Evolutionary conservation across 352 stramenopile species (phyloP).

Genomic region (Phytophthora crassamura): DNA sequence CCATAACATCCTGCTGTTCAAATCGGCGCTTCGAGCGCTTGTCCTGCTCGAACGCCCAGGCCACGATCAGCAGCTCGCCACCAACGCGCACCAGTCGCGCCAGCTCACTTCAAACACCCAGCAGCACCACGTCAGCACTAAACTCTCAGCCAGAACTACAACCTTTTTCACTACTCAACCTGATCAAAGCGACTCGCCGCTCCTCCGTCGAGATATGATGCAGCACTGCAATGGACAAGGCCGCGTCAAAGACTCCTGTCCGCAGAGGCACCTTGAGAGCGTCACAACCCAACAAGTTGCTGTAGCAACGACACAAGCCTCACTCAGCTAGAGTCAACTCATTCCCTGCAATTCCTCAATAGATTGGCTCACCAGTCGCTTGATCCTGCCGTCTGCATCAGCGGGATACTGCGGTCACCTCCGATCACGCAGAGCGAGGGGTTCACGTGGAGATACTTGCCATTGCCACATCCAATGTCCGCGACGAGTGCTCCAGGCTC

Average conservation of each 20-base stretch:
- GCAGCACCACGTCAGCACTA: background rate
- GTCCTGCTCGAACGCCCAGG: slow-evolving; percentile 88
- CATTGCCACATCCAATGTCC: slow-evolving; percentile 85
- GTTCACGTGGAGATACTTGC: slow-evolving; percentile 82
- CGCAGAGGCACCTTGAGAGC: slow-evolving; percentile 72
- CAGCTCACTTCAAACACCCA: slow-evolving; percentile 56
- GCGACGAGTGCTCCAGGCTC: slow-evolving; percentile 63
- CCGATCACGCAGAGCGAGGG: slow-evolving; percentile 69
- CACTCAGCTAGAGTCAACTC: slow-evolving; percentile 1
- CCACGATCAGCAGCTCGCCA: slow-evolving; percentile 67
- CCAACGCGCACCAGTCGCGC: slow-evolving; percentile 68
- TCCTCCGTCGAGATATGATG: slow-evolving; percentile 86
- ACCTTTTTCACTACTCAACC: slow-evolving; percentile 31
- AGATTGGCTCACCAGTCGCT: slow-evolving; percentile 42
- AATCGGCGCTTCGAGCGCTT: slow-evolving; percentile 78
- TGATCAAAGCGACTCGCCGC: slow-evolving; percentile 71
- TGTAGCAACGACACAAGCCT: slow-evolving; percentile 19
- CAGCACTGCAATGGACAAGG: slow-evolving; percentile 83
- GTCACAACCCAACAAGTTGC: slow-evolving; percentile 74
- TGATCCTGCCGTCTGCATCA: slow-evolving; percentile 59
- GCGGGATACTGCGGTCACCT: slow-evolving; percentile 75
- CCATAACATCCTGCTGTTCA: slow-evolving; percentile 82
- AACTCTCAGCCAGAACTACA: background rate
- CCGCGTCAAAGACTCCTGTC: slow-evolving; percentile 69
- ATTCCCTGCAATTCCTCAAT: background rate